These are phyloP conservation scores for Sphagnum tenellum DNA, from an alignment of 225 moss, liverwort and hornwort species.

Conservation along the genomic window DNA sequence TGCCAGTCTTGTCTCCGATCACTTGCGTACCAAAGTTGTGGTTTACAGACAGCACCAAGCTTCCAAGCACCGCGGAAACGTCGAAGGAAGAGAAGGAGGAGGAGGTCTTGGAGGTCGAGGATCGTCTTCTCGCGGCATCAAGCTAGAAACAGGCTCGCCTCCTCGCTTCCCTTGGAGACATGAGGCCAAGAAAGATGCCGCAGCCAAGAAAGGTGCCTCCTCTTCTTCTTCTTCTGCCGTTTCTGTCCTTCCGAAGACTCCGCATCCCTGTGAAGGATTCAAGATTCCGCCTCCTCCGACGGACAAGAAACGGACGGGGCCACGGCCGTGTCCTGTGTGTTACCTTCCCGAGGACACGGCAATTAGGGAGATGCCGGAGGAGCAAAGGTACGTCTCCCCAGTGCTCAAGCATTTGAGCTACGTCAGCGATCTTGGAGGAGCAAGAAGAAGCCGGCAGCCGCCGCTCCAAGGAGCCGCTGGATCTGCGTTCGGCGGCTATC, in stretches of 20 bases:
- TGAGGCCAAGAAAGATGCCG: not conserved
- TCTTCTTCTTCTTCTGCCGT: not conserved
- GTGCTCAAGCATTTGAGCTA: conserved; percentile 50
- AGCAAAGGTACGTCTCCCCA: conserved; percentile 18
- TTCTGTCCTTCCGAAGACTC: conserved; percentile 4
- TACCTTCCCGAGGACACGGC: conserved; percentile 55
- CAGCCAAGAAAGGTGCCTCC: not conserved
- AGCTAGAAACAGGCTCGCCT: not conserved
- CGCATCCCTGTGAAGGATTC: conserved; percentile 61
- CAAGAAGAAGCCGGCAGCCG: conserved; percentile 5
- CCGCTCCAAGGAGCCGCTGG: conserved; percentile 24
- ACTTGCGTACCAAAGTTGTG: conserved; percentile 9
- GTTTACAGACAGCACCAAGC: too few species aligned
- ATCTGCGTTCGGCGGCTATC: conserved; percentile 91
- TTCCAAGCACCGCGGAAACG: not conserved
- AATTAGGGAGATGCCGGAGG: conserved; percentile 55
- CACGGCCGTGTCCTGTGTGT: conserved; percentile 95
- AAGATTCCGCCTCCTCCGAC: conserved; percentile 45
- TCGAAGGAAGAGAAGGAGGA: not conserved
- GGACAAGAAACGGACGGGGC: conserved; percentile 81
- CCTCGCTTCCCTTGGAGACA: not conserved
- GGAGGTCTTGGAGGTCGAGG: not conserved
- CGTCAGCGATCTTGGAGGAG: conserved; percentile 31
- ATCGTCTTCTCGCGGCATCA: not conserved
- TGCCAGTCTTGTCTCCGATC: conserved; percentile 52